A percentile compares a stretch with the other conserved stretches of the same genome.
These are phyloP conservation scores for Chalaropsis thielavioides DNA, from an alignment of 2,329 filamentous ascomycete species.

Conservation along the genomic window DNA sequence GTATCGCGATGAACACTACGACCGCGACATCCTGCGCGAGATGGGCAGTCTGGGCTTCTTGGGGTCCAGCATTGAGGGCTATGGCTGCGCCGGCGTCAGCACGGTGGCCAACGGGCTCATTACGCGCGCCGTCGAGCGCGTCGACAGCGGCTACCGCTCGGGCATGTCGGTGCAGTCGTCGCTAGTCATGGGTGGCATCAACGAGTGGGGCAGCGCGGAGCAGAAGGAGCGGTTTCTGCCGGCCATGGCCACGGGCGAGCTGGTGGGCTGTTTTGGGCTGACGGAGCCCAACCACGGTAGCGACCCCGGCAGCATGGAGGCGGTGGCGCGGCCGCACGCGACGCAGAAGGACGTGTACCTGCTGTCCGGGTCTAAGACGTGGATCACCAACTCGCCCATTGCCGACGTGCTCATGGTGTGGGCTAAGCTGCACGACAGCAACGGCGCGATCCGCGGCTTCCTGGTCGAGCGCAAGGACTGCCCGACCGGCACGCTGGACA, in stretches of 20 bases:
- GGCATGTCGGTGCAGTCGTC: slow-evolving; percentile 91
- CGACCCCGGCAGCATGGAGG: slow-evolving; percentile 85
- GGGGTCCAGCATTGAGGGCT: slow-evolving; percentile 73
- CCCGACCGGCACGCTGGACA: slow-evolving; percentile 77
- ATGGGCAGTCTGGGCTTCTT: slow-evolving; percentile 88
- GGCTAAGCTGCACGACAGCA: slow-evolving; percentile 66
- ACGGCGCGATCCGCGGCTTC: slow-evolving; percentile 84
- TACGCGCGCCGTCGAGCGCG: slow-evolving; percentile 76
- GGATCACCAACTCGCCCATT: slow-evolving; percentile 92
- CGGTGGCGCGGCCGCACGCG: slow-evolving; percentile 67
- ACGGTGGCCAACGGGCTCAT: slow-evolving; percentile 82
- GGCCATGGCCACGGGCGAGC: slow-evolving; percentile 64
- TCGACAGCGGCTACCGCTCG: slow-evolving; percentile 82
- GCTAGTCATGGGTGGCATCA: slow-evolving; percentile 82
- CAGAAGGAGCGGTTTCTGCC: slow-evolving; percentile 76
- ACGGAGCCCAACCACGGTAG: slow-evolving; percentile 90
- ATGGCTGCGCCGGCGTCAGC: slow-evolving; percentile 76
- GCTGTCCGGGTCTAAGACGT: slow-evolving; percentile 74
- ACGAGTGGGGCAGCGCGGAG: slow-evolving; percentile 75
- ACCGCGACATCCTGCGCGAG: slow-evolving; percentile 70
- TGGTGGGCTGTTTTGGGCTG: slow-evolving; percentile 74
- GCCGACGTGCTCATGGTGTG: slow-evolving; percentile 75
- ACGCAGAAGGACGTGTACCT: slow-evolving; percentile 69
- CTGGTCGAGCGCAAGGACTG: slow-evolving; percentile 74
- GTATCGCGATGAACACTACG: slow-evolving; percentile 73